phyloP scores from a whole-genome alignment of 331 rosid species.

The Acacia concinna region DNA sequence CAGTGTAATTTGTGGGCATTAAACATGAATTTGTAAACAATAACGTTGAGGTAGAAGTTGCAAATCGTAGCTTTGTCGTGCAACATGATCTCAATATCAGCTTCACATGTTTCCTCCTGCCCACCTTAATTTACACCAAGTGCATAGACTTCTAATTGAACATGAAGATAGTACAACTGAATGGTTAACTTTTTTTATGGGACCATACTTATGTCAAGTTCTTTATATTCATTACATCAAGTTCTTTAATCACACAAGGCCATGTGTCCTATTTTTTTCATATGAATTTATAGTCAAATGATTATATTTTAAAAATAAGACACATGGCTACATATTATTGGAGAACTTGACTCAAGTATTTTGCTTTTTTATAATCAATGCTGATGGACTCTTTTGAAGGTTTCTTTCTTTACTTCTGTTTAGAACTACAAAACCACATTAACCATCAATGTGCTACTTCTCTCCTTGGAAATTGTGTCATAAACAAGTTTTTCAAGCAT shows the following conservation, averaged over 20 bases:
- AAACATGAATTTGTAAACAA: slow-evolving; percentile 20
- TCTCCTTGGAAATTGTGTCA: slow-evolving; percentile 14
- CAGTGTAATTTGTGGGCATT: neutral
- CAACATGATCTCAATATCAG: slow-evolving; percentile 29
- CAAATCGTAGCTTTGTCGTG: slow-evolving; percentile 10
- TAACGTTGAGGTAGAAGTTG: slow-evolving; percentile 18
- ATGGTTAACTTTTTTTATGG: slow-evolving; percentile 16
- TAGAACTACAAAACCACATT: slow-evolving; percentile 1
- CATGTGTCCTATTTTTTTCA: no score
- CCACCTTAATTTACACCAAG: neutral
- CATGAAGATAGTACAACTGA: slow-evolving; percentile 4
- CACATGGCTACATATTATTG: no score
- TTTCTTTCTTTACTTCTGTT: neutral
- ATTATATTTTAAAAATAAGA: no score
- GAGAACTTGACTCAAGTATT: no score
- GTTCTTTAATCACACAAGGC: no score
- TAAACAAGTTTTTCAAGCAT: slow-evolving; percentile 20
- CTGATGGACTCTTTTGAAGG: slow-evolving; percentile 10
- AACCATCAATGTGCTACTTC: slow-evolving; percentile 4
- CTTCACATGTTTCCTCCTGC: neutral
- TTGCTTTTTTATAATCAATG: slow-evolving; percentile 19
- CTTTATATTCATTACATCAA: no score
- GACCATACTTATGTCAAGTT: no score
- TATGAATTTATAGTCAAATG: no score
- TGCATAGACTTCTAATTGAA: slow-evolving; percentile 4